These are phyloP conservation scores for Metschnikowia hibisci DNA, from an alignment of 805 yeast species.

Conservation along the genomic window DNA sequence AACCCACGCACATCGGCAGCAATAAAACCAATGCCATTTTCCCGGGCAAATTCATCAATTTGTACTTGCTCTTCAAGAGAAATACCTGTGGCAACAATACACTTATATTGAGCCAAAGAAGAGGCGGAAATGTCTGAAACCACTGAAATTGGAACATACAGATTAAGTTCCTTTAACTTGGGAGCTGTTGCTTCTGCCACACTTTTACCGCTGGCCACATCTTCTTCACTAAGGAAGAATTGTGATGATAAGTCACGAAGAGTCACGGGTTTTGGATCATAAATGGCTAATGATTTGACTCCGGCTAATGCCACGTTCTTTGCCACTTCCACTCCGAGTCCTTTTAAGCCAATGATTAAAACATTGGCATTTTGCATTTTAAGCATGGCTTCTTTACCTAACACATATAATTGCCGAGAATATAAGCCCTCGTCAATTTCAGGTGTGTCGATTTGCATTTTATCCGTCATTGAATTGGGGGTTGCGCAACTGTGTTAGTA, in stretches of 20 bases:
- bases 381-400: constrained; percentile 98
- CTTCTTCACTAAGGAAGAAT: constrained; percentile 69
- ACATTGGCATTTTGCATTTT: constrained; percentile 93
- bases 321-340: constrained; percentile 94
- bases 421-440: constrained; percentile 88
- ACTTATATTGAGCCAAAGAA: constrained; percentile 60
- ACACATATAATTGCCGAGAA: constrained; percentile 93
- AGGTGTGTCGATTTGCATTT: constrained; percentile 44
- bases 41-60: constrained; percentile 73
- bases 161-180: constrained; percentile 76
- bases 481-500: not conserved
- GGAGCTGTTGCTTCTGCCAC: constrained; percentile 71
- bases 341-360: constrained; percentile 84
- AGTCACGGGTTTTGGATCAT: constrained; percentile 70
- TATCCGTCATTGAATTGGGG: constrained; percentile 13
- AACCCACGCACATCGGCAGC: constrained; percentile 81
- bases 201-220: constrained; percentile 58
- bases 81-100: constrained; percentile 76
- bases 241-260: constrained; percentile 82
- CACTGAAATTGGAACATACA: constrained; percentile 82
- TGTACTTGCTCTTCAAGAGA: constrained; percentile 69
- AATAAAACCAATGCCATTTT: constrained; percentile 70
- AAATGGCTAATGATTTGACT: constrained; percentile 82
- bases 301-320: constrained; percentile 97
- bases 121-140: constrained; percentile 52